phyloP scores from a whole-genome alignment of 192 early-diverging fungal species.

The Backusella westeae region DNA sequence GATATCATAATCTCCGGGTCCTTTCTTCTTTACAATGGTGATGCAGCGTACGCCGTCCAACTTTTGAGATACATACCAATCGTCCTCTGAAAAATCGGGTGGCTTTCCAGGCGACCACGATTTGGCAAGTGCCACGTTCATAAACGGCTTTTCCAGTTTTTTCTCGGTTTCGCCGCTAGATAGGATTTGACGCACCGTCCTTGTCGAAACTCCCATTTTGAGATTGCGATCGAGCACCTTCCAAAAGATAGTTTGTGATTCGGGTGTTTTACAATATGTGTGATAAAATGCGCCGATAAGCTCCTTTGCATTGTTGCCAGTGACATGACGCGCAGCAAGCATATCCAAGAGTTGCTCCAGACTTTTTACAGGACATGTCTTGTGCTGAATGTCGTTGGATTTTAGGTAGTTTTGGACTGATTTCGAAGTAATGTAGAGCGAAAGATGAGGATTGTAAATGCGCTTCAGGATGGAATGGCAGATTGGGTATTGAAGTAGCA shows the following conservation, averaged over 20 bases:
- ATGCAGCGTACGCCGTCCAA: slow-evolving; percentile 53
- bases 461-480: slow-evolving; percentile 22
- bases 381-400: neutral
- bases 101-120: neutral
- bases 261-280: slow-evolving; percentile 10
- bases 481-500: slow-evolving; percentile 8
- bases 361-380: neutral
- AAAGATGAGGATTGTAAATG: slow-evolving; percentile 28
- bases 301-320: slow-evolving; percentile 20
- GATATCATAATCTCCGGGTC: slow-evolving; percentile 8
- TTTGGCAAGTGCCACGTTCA: slow-evolving; percentile 25
- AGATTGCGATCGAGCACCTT: slow-evolving; percentile 34
- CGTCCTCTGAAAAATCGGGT: neutral
- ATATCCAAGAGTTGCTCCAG: slow-evolving; percentile 14
- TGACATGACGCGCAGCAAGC: slow-evolving; percentile 21
- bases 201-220: slow-evolving; percentile 30
- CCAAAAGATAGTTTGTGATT: slow-evolving; percentile 27
- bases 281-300: slow-evolving; percentile 11
- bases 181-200: slow-evolving; percentile 13
- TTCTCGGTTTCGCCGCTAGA: neutral
- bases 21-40: slow-evolving; percentile 24
- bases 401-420: neutral
- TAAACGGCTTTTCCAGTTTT: neutral
- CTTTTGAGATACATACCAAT: slow-evolving; percentile 49
- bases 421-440: slow-evolving; percentile 15